These are phyloP conservation scores for Coniochaeta hoffmannii DNA, from an alignment of 2,329 filamentous ascomycete genomes.

Conservation along the genomic window DNA sequence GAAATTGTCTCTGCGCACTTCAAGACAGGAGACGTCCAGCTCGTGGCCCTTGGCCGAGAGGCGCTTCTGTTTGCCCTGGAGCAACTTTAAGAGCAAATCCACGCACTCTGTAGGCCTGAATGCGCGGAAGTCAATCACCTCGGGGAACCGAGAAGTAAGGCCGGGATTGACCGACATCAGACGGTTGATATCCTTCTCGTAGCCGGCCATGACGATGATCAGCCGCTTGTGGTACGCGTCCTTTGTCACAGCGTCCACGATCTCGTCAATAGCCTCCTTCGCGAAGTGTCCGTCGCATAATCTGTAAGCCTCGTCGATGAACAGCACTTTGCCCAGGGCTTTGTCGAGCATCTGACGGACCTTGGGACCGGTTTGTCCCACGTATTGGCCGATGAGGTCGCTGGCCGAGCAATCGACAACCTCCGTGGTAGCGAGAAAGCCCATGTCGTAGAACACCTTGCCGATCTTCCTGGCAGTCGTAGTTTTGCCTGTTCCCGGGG, in stretches of 20 bases:
- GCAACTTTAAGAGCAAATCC: conserved; percentile 27
- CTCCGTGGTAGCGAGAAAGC: conserved; percentile 51
- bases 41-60: conserved; percentile 11
- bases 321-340: conserved; percentile 57
- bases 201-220: conserved; percentile 63
- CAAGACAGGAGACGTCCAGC: conserved; percentile 18
- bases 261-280: conserved; percentile 46
- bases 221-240: conserved; percentile 50
- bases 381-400: conserved; percentile 60
- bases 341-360: conserved; percentile 52
- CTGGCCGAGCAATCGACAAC: conserved; percentile 61
- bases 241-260: conserved; percentile 46
- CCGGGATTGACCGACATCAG: conserved; percentile 56
- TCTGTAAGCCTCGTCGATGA: conserved; percentile 68
- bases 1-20: conserved; percentile 8
- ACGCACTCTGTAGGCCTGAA: conserved; percentile 36
- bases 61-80: conserved; percentile 18
- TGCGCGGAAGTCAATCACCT: conserved; percentile 47
- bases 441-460: conserved; percentile 68
- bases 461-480: conserved; percentile 68
- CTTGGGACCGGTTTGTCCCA: conserved; percentile 65
- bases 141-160: conserved; percentile 57
- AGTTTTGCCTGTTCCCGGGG: conserved; percentile 66
- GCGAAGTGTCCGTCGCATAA: conserved; percentile 51
- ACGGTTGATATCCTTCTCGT: conserved; percentile 57